A percentile compares a stretch with the other conserved stretches of the same genome.
These are phyloP conservation scores for Eremothecium gossypii DNA, from an alignment of 1,139 yeast species.

Conservation along the genomic window DNA sequence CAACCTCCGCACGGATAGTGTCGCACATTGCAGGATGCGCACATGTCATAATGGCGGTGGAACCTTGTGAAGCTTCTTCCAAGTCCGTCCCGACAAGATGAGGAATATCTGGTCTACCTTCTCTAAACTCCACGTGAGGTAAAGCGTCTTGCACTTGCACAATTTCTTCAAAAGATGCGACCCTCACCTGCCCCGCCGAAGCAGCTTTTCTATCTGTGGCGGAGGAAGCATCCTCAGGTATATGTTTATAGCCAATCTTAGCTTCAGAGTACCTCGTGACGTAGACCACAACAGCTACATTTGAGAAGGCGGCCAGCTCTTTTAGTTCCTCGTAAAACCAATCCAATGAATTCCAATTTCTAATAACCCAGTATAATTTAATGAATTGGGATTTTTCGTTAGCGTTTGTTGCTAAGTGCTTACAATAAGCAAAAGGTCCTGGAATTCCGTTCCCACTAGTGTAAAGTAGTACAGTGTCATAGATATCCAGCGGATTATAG, in stretches of 20 bases:
- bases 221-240: not conserved
- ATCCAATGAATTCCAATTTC: conserved; percentile 29
- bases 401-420: conserved; percentile 25
- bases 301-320: conserved; percentile 6
- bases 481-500: conserved; percentile 42
- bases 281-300: conserved; percentile 10
- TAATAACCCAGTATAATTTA: conserved; percentile 43
- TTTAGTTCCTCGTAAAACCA: conserved; percentile 13
- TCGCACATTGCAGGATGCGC: conserved; percentile 15
- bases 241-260: conserved; percentile 4
- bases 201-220: not conserved
- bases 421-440: conserved; percentile 35
- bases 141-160: conserved; percentile 11
- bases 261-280: conserved; percentile 13
- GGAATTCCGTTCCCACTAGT: conserved; percentile 74
- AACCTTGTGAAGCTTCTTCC: conserved; percentile 31
- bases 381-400: conserved; percentile 20
- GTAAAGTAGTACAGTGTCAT: conserved; percentile 43
- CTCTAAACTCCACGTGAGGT: conserved; percentile 35
- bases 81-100: conserved; percentile 33
- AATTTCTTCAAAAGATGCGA: not conserved
- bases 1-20: conserved; percentile 10
- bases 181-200: not conserved
- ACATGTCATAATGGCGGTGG: conserved; percentile 20
- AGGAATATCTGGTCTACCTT: conserved; percentile 41